Evolutionary conservation across 1,139 yeast species (phyloP).

Genomic region (Saccharomyces hybrid): DNA sequence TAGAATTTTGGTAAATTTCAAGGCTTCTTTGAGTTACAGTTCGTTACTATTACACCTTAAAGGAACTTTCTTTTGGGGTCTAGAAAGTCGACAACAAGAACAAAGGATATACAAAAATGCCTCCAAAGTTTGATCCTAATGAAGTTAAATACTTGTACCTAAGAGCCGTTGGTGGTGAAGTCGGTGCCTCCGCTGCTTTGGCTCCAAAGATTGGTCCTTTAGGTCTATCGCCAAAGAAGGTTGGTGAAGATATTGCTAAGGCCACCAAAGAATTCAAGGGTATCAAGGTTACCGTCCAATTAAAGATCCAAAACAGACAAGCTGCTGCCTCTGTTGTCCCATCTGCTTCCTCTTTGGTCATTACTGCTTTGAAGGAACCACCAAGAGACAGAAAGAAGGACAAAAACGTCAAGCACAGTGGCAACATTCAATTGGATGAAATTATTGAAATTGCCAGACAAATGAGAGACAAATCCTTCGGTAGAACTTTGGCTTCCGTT

Average conservation of each 20-base stretch:
- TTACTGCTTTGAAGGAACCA: constrained; percentile 98
- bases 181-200: constrained; percentile 98
- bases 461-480: constrained; percentile 96
- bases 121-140: constrained; percentile 97
- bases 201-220: constrained; percentile 99
- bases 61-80: background rate
- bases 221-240: constrained; percentile 99
- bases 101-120: constrained; percentile 39
- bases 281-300: constrained; percentile 97
- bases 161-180: constrained; percentile 99
- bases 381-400: constrained; percentile 99
- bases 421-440: constrained; percentile 97
- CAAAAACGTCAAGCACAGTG: constrained; percentile 98
- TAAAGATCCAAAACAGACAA: constrained; percentile 99
- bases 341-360: constrained; percentile 97
- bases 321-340: constrained; percentile 99
- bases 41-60: background rate
- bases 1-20: background rate
- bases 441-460: constrained; percentile 95
- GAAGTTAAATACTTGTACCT: constrained; percentile 98
- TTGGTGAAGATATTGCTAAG: constrained; percentile 99
- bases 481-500: constrained; percentile 94
- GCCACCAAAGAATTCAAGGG: constrained; percentile 99
- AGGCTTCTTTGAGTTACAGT: background rate
- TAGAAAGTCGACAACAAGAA: constrained; percentile 1